Evolutionary conservation across 192 early-diverging fungal genomes (phyloP).

Genomic region (Blastocladiella britannica): DNA sequence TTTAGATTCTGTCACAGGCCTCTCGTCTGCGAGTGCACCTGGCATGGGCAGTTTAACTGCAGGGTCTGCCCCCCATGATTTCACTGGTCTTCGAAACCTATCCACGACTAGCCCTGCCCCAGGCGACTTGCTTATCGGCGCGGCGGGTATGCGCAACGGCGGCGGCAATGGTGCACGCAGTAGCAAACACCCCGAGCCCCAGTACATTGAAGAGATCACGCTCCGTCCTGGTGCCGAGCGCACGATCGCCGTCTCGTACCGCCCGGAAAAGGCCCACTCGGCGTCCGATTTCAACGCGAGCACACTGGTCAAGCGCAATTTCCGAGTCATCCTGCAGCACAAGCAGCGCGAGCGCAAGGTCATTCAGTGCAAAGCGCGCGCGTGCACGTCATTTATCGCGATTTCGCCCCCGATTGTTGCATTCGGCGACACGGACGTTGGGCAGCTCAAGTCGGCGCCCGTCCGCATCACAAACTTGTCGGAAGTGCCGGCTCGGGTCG

Average conservation of each 20-base stretch:
- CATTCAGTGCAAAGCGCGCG: conserved; percentile 72
- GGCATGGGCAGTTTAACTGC: no score
- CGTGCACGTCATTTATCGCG: conserved; percentile 81
- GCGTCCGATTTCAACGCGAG: conserved; percentile 49
- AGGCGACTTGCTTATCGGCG: no score
- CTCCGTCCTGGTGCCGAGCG: conserved; percentile 67
- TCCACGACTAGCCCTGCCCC: no score
- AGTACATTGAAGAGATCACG: conserved; percentile 50
- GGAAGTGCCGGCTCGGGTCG: conserved; percentile 60
- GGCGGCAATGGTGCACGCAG: no score
- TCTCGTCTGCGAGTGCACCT: no score
- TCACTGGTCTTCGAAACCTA: no score
- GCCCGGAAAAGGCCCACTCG: conserved; percentile 38
- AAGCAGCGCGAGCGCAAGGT: conserved; percentile 47
- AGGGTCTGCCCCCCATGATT: no score
- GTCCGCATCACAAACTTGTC: conserved; percentile 68
- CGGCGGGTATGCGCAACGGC: no score
- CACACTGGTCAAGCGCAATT: conserved; percentile 39
- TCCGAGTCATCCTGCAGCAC: conserved; percentile 48
- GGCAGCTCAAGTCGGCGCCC: conserved; percentile 67
- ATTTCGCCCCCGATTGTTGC: conserved; percentile 63
- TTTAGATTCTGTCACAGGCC: no score
- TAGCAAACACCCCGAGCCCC: conserved; percentile 15
- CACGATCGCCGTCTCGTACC: conserved; percentile 57
- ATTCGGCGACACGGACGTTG: conserved; percentile 92